A percentile compares a stretch with the other conserved stretches of the same genome.
These are phyloP conservation scores for Cupressus sempervirens DNA, from an alignment of 75 land plant genomes.

Conservation along the genomic window DNA sequence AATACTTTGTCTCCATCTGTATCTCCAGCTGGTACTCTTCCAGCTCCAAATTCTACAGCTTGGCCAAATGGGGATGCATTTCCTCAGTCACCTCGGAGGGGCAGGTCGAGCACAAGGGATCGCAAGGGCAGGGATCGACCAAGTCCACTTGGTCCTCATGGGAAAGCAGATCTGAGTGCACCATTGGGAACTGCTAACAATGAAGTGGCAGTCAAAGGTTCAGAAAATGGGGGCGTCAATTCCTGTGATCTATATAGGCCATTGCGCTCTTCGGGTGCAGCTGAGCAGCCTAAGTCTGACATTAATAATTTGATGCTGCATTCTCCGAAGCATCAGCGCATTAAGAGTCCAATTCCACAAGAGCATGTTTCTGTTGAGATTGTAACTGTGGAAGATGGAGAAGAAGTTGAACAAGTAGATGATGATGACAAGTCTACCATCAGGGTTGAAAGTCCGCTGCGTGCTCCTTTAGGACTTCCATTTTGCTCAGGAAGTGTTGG, in stretches of 20 bases:
- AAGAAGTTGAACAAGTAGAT: slow-evolving; percentile 27
- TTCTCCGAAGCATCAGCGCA: slow-evolving; percentile 25
- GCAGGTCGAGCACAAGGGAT: slow-evolving; percentile 42
- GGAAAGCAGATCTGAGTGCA: slow-evolving; percentile 17
- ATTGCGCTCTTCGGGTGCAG: slow-evolving; percentile 27
- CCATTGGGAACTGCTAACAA: slow-evolving; percentile 16
- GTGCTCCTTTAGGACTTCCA: slow-evolving; percentile 74
- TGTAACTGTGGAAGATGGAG: slow-evolving; percentile 30
- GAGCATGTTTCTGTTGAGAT: slow-evolving; percentile 12
- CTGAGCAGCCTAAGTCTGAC: slow-evolving; percentile 42
- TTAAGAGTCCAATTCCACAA: slow-evolving; percentile 11
- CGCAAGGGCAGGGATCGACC: slow-evolving; percentile 43
- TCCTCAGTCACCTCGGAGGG: slow-evolving; percentile 43
- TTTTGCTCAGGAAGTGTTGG: slow-evolving; percentile 67
- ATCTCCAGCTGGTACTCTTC: slow-evolving; percentile 8
- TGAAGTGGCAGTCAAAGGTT: slow-evolving; percentile 25
- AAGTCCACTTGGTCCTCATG: slow-evolving; percentile 61
- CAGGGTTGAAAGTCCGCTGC: slow-evolving; percentile 31
- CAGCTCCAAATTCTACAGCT: slow-evolving; percentile 8
- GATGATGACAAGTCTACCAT: slow-evolving; percentile 9
- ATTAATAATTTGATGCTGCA: slow-evolving; percentile 8
- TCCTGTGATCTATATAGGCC: slow-evolving; percentile 52
- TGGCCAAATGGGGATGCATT: slow-evolving; percentile 57
- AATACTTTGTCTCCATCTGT: slow-evolving; percentile 10
- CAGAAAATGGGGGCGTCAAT: slow-evolving; percentile 43